Evolutionary conservation across 345 rosid species (phyloP).

Genomic region (Linum tenue): DNA sequence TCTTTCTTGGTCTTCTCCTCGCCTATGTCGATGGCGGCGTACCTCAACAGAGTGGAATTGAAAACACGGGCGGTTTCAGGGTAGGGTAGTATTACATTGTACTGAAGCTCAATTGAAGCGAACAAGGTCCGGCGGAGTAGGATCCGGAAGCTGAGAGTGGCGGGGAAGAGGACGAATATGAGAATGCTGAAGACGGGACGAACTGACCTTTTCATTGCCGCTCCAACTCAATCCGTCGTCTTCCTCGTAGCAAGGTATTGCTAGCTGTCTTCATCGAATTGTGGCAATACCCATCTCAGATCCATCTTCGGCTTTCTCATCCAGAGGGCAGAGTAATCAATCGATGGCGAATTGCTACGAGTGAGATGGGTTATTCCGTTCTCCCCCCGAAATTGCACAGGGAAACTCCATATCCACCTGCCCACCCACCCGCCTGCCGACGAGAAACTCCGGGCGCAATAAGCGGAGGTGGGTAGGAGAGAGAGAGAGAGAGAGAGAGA

Average conservation of each 20-base stretch:
- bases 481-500: too few relatives aligned
- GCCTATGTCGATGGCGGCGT: conserved; percentile 55
- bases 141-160: conserved; percentile 44
- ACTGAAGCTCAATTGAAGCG: conserved; percentile 26
- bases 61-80: conserved; percentile 23
- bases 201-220: conserved; percentile 59
- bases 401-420: neutral
- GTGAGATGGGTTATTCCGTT: neutral
- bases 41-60: conserved; percentile 59
- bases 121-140: conserved; percentile 31
- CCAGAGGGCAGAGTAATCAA: too few relatives aligned
- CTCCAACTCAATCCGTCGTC: neutral
- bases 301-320: conserved; percentile 15
- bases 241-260: neutral
- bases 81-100: conserved; percentile 11
- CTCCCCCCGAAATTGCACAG: neutral
- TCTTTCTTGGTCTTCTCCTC: conserved; percentile 48
- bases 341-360: neutral
- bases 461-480: too few relatives aligned
- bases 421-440: neutral
- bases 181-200: conserved; percentile 53
- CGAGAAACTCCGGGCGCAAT: neutral
- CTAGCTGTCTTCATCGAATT: neutral
- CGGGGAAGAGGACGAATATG: conserved; percentile 42
- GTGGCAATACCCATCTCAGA: conserved; percentile 18